phyloP scores from a whole-genome alignment of 2,329 filamentous ascomycete species.

The Fusarium pseudocircinatum region DNA sequence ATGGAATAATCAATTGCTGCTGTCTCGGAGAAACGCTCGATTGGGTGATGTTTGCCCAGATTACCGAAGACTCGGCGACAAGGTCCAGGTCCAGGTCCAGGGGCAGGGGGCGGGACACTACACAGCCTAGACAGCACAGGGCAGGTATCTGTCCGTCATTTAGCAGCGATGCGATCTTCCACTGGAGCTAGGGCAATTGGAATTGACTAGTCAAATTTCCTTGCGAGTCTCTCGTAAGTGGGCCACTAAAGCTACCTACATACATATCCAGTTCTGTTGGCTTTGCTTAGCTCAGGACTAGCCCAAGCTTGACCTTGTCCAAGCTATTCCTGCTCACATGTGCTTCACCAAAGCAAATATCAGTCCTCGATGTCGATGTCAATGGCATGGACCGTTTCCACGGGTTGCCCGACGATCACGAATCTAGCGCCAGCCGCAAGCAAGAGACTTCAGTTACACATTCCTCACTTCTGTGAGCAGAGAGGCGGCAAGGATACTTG shows the following conservation, averaged over 20 bases:
- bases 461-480: slow-evolving; percentile 18
- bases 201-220: background rate
- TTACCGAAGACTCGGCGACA: slow-evolving; percentile 18
- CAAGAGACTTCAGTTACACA: slow-evolving; percentile 22
- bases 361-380: background rate
- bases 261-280: background rate
- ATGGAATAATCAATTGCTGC: background rate
- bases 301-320: background rate
- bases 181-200: background rate
- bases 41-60: slow-evolving; percentile 6
- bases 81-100: slow-evolving; percentile 15
- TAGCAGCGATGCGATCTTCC: background rate
- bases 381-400: slow-evolving; percentile 5
- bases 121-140: background rate
- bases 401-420: slow-evolving; percentile 12
- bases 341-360: background rate
- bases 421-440: background rate
- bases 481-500: slow-evolving; percentile 14
- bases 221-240: background rate
- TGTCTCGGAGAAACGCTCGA: background rate
- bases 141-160: background rate
- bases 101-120: background rate
- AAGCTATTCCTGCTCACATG: background rate
- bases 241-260: background rate
- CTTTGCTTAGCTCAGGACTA: background rate